Evolutionary conservation across 108 stramenopile species (phyloP).

Genomic region (Poteriospumella lacustris): DNA sequence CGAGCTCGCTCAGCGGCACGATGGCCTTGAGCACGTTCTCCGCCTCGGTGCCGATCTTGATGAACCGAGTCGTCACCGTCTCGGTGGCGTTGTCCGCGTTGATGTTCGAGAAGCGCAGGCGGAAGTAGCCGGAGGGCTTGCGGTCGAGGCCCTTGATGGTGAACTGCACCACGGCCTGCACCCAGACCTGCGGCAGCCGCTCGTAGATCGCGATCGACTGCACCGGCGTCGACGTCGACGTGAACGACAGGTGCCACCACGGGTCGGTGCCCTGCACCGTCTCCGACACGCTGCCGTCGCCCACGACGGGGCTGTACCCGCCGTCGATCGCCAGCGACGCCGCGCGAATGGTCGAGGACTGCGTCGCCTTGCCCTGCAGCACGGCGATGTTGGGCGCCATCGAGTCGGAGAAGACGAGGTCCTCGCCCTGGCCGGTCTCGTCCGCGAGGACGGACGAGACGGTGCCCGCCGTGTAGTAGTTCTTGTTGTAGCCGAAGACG

Average conservation of each 20-base stretch:
- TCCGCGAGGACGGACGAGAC: too few relatives aligned
- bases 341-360: background rate
- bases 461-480: too few relatives aligned
- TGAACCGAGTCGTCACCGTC: background rate
- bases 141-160: background rate
- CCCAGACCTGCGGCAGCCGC: conserved; percentile 5
- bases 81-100: background rate
- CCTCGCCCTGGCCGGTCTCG: background rate
- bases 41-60: background rate
- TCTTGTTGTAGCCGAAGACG: too few relatives aligned
- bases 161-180: background rate
- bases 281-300: background rate
- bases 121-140: background rate
- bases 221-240: background rate
- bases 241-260: background rate
- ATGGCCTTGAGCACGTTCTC: background rate
- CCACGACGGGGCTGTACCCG: background rate
- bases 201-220: background rate
- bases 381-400: background rate
- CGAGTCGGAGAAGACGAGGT: background rate
- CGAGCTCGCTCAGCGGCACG: background rate
- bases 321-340: background rate
- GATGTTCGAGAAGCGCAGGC: background rate
- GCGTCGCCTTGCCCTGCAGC: background rate
- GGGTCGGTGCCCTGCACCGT: background rate